Evolutionary conservation across 73 alveolate genomes (phyloP).

Genomic region (Paramecium caudatum): DNA sequence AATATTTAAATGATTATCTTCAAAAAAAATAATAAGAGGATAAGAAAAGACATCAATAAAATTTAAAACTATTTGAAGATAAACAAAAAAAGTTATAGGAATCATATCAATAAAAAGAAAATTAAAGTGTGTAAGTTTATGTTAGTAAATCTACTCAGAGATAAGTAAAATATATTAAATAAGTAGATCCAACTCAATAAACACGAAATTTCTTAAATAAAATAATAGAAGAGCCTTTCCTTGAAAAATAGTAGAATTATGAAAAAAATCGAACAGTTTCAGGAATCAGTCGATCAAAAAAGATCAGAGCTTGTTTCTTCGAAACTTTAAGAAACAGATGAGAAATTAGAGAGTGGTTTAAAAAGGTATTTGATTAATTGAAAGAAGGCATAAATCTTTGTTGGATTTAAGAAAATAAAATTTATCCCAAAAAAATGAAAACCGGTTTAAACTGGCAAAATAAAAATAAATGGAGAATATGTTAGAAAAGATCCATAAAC

Average conservation of each 20-base stretch:
- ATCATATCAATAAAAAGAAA: background rate
- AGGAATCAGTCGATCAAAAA: background rate
- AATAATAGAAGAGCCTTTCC: background rate
- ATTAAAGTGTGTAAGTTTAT: constrained; percentile 14
- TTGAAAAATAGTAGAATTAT: constrained; percentile 7
- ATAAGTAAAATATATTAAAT: background rate
- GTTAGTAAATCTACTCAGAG: constrained; percentile 1
- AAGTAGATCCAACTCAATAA: background rate
- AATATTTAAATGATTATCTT: constrained; percentile 21
- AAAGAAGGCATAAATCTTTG: background rate
- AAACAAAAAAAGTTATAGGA: constrained; percentile 10
- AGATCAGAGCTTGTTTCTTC: background rate
- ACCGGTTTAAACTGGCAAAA: constrained; percentile 20
- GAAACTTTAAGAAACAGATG: constrained; percentile 38
- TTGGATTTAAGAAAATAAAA: constrained; percentile 30
- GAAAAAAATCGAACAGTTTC: background rate
- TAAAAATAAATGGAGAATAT: constrained; percentile 43
- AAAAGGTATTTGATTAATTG: background rate
- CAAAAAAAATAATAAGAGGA: background rate
- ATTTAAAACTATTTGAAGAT: constrained; percentile 5
- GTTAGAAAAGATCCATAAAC: background rate
- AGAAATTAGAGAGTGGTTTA: constrained; percentile 2
- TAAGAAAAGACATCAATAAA: background rate
- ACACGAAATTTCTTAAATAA: constrained; percentile 10
- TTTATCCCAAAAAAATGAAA: background rate